These are phyloP conservation scores for Acanthamoeba sp. DNA, from an alignment of 208 protist species.

Conservation along the genomic window DNA sequence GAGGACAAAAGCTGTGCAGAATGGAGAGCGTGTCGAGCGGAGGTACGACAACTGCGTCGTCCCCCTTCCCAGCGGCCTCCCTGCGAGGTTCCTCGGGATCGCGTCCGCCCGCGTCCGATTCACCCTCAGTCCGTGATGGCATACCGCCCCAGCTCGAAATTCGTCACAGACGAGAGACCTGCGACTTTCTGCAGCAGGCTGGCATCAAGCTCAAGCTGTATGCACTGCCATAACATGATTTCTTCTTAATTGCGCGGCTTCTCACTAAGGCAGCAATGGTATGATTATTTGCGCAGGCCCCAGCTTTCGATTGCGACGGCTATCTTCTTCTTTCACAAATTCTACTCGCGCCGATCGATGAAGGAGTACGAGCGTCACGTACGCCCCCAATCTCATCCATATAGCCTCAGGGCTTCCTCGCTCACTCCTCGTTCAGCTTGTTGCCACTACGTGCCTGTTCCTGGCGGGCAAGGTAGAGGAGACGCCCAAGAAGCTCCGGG, in stretches of 20 bases:
- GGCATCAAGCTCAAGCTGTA: conserved; percentile 73
- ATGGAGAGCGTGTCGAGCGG: not conserved
- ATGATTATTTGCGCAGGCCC: conserved; percentile 60
- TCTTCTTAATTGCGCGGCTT: not conserved
- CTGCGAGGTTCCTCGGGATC: not conserved
- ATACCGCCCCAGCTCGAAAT: conserved; percentile 9
- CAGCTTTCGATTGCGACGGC: conserved; percentile 91
- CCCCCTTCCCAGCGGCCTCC: not conserved
- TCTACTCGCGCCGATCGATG: conserved; percentile 88
- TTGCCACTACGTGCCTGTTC: conserved; percentile 89
- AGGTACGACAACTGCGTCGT: not conserved
- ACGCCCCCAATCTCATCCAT: conserved; percentile 23
- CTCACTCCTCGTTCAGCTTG: conserved; percentile 71
- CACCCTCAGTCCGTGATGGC: conserved; percentile 23
- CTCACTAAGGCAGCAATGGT: not conserved
- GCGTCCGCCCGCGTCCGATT: not conserved
- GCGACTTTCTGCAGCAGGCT: conserved; percentile 54
- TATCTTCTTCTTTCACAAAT: conserved; percentile 91
- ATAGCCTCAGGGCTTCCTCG: too few species aligned
- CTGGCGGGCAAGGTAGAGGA: conserved; percentile 92
- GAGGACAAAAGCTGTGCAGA: too few species aligned
- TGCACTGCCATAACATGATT: not conserved
- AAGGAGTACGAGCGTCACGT: conserved; percentile 86
- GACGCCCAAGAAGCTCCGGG: conserved; percentile 88
- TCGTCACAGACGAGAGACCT: conserved; percentile 26